Conservation (phyloP, 2,329 filamentous ascomycete species). For the Aspergillus sp. region DNA sequence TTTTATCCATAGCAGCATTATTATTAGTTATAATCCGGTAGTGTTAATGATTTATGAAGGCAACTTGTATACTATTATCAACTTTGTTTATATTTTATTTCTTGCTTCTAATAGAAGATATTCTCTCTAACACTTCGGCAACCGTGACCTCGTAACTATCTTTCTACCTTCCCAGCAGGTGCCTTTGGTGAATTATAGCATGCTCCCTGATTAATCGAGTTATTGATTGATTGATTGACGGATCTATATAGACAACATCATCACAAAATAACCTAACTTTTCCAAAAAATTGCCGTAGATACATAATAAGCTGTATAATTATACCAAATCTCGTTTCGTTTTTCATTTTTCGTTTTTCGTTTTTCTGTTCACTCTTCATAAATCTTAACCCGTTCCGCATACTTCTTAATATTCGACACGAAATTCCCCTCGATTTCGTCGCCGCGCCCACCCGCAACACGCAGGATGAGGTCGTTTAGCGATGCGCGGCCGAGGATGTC, state of each 20-base stretch:
- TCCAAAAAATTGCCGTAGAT: neutral
- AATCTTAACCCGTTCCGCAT: slow-evolving; percentile 80
- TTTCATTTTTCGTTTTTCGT: slow-evolving; percentile 56
- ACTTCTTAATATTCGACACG: slow-evolving; percentile 77
- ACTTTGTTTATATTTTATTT: slow-evolving; percentile 2
- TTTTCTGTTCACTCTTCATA: slow-evolving; percentile 57
- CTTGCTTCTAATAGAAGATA: neutral
- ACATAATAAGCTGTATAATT: neutral
- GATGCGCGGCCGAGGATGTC: slow-evolving; percentile 89
- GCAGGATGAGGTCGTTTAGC: slow-evolving; percentile 85
- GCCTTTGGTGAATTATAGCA: too few species aligned
- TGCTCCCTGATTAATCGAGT: too few species aligned
- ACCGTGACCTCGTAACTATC: too few species aligned
- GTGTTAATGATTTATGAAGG: slow-evolving; percentile 24
- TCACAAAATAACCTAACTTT: too few species aligned
- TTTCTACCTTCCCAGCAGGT: too few species aligned
- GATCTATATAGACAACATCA: too few species aligned
- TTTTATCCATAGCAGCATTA: slow-evolving; percentile 17
- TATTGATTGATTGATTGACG: too few species aligned
- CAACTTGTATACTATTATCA: slow-evolving; percentile 15
- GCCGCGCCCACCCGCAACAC: slow-evolving; percentile 82
- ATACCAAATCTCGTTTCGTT: neutral
- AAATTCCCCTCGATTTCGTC: slow-evolving; percentile 75
- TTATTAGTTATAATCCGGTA: slow-evolving; percentile 24
- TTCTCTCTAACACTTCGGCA: too few species aligned